These are phyloP conservation scores for Penicillium flavigenum DNA, from an alignment of 495 filamentous ascomycete species.

Conservation along the genomic window DNA sequence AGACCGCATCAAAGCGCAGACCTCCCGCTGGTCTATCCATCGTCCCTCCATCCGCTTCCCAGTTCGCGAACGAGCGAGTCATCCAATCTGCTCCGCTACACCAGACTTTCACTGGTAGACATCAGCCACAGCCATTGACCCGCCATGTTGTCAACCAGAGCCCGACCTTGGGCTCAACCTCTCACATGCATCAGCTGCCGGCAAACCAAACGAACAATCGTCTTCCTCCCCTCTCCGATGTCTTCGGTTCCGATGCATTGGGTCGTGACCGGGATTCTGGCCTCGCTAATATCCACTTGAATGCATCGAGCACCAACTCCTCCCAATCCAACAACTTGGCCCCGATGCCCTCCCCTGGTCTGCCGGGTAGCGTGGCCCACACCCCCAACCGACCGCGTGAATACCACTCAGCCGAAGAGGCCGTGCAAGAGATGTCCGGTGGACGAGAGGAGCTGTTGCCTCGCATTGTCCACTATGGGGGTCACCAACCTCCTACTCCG, in stretches of 20 bases:
- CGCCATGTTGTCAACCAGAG: constrained; percentile 83
- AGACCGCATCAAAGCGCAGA: constrained; percentile 64
- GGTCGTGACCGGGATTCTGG: constrained; percentile 47
- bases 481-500: constrained; percentile 85
- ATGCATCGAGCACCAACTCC: constrained; percentile 55
- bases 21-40: constrained; percentile 91
- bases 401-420: constrained; percentile 94
- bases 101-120: constrained; percentile 90
- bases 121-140: constrained; percentile 76
- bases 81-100: constrained; percentile 97
- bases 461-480: constrained; percentile 90
- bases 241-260: constrained; percentile 83
- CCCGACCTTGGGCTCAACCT: constrained; percentile 79
- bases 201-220: constrained; percentile 89
- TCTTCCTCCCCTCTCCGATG: constrained; percentile 89
- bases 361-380: constrained; percentile 50
- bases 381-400: constrained; percentile 69
- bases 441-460: constrained; percentile 89
- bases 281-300: constrained; percentile 45
- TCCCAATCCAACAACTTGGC: constrained; percentile 70
- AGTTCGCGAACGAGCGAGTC: constrained; percentile 93
- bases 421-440: constrained; percentile 82
- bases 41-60: constrained; percentile 90
- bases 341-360: constrained; percentile 67
- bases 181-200: constrained; percentile 89